Evolutionary conservation across 2,329 filamentous ascomycete species (phyloP), one percentile per base, ranked within the genome.

Genomic region (Bertia moriformis): DNA sequence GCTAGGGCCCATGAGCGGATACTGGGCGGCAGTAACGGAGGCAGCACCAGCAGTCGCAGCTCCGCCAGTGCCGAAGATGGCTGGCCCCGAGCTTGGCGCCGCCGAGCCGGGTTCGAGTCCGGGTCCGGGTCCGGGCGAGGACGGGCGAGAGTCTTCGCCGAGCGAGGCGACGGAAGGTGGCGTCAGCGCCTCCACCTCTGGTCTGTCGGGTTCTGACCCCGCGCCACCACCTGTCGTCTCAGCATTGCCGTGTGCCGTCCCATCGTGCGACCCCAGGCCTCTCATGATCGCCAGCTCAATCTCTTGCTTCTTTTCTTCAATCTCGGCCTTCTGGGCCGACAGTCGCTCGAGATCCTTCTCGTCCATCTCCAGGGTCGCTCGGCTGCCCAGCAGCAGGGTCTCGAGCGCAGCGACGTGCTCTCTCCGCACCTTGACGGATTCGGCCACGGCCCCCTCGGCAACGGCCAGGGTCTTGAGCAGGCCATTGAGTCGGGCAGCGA

Each of bases 251-350:
- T 60, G 15, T 64, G 61, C 41, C 72, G 22, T 7, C n/a, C 22
- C 67, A 40, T 64, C 65, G 7, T 77, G 70, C 1, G 74, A 71
- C 12, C 77, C 75, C 17, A 94, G 69, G 5, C 84, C 85, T 39
- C 82, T 76, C 71, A 98, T 86, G 48, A 98, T 96, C 38, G 76
- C 80, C 46, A 89, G 76, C 57, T 98, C 91, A 4, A 98, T 86
- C 37, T 91, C 82, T 39, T 79, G 77, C 58, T 93, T 93, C 60
- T 85, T 88, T 14, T 68, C 63, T 49, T 95, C 88, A 14, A 87
- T 84, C 41, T 77, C 75, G 2, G 65, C 59, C 48, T 82, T 85
- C 41, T 80, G 77, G n/a, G 64, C 65, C 3, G 66, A 61, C 15
- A 96, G 59, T 14, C 82, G 71, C 4, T 67, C 55, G n/a, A 77